phyloP scores from a whole-genome alignment of 1,284 basidiomycete genomes.

The Boletus calvinii region DNA sequence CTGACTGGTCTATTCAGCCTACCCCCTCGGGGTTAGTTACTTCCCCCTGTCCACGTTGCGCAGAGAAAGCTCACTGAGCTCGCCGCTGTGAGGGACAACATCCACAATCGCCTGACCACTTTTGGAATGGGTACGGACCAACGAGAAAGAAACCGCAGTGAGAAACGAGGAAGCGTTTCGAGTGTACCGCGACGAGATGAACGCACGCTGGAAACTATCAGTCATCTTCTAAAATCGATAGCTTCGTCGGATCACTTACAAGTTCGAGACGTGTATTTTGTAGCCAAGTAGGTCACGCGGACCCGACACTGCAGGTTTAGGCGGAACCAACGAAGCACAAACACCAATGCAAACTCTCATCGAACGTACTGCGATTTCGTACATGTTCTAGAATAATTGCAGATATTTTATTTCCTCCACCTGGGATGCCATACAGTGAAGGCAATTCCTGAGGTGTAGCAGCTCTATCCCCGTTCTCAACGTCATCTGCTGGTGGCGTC shows the following conservation, averaged over 20 bases:
- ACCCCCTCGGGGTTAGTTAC: neutral
- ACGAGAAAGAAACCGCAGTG: neutral
- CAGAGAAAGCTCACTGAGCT: neutral
- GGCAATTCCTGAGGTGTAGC: no score
- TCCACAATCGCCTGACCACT: neutral
- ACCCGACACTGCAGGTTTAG: neutral
- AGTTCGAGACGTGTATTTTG: neutral
- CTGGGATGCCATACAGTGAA: no score
- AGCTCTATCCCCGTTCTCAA: no score
- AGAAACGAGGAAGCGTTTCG: no score
- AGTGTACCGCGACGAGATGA: no score
- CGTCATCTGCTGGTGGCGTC: no score
- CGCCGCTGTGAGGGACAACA: neutral
- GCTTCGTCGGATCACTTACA: no score
- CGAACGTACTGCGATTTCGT: no score
- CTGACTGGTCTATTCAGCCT: neutral
- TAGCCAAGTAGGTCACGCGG: slow-evolving; percentile 1
- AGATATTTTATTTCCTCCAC: no score
- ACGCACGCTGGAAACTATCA: no score
- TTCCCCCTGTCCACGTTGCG: slow-evolving; percentile 1
- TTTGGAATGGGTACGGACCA: neutral
- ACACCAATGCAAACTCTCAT: neutral
- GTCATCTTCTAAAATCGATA: no score
- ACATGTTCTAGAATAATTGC: no score
- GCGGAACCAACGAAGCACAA: neutral